phyloP scores from a whole-genome alignment of 2,329 filamentous ascomycete species.

The Epichloe sylvatica region DNA sequence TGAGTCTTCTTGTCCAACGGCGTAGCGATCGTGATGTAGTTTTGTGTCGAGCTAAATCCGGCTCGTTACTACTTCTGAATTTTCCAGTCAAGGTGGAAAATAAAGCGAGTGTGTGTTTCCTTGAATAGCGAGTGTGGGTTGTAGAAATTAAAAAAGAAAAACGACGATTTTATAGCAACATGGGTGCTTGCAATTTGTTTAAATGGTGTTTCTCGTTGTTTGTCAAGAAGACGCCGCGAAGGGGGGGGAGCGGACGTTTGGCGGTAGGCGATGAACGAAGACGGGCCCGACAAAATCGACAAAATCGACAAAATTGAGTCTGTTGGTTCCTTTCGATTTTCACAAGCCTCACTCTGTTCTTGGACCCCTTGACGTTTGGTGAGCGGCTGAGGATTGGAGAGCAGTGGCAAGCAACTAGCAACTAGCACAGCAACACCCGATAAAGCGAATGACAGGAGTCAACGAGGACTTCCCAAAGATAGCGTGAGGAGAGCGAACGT shows the following conservation, averaged over 20 bases:
- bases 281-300: too few relatives aligned
- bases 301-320: neutral
- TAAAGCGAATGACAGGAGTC: conserved; percentile 64
- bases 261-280: neutral
- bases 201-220: neutral
- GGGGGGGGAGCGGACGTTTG: neutral
- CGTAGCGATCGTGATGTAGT: conserved; percentile 24
- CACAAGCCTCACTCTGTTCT: neutral
- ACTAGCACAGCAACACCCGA: conserved; percentile 15
- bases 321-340: neutral
- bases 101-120: conserved; percentile 6
- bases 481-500: conserved; percentile 37
- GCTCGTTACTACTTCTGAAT: neutral
- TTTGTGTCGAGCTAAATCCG: neutral
- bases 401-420: conserved; percentile 22
- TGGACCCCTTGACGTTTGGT: too few relatives aligned
- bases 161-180: conserved; percentile 4
- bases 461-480: conserved; percentile 55
- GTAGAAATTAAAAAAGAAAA: conserved; percentile 8
- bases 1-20: conserved; percentile 5
- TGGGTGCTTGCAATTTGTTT: conserved; percentile 1
- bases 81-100: conserved; percentile 1
- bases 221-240: neutral
- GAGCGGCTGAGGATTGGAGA: conserved; percentile 13
- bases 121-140: conserved; percentile 21